Percentiles rank a stretch among this genome's conserved stretches.
These are phyloP conservation scores for Ophiostoma sp. DNA, from an alignment of 2,329 filamentous ascomycete species.

Conservation along the genomic window DNA sequence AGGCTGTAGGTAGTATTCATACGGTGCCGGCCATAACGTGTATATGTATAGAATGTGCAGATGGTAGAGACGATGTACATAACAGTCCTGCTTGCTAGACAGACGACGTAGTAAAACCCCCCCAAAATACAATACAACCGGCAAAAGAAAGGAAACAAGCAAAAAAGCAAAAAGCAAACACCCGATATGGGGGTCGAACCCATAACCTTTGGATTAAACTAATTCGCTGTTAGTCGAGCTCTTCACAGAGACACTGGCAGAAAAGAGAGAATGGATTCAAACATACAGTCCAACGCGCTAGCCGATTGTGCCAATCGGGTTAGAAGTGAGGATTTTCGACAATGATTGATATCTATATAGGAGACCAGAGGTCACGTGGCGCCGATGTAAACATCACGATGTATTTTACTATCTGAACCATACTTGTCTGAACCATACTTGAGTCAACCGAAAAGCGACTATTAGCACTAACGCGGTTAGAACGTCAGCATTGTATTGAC, in stretches of 20 bases:
- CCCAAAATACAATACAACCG: no score
- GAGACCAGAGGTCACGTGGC: neutral
- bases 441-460: no score
- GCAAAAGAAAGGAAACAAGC: neutral
- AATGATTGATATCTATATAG: neutral
- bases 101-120: no score
- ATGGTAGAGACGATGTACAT: no score
- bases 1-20: no score
- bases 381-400: neutral
- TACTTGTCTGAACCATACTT: no score
- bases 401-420: no score
- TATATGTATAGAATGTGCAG: no score
- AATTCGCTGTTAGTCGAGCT: neutral
- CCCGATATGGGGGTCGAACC: conserved; percentile 7
- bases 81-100: no score
- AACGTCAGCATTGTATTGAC: no score
- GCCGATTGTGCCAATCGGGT: conserved; percentile 14
- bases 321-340: neutral
- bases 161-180: neutral
- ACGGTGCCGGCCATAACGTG: no score
- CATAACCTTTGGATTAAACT: neutral
- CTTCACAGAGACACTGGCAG: neutral
- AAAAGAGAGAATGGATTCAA: neutral
- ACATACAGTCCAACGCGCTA: conserved; percentile 15
- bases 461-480: no score